Base-by-base conservation (phyloP, 805 yeast genomes). In the Monosporozyma unispora region DNA sequence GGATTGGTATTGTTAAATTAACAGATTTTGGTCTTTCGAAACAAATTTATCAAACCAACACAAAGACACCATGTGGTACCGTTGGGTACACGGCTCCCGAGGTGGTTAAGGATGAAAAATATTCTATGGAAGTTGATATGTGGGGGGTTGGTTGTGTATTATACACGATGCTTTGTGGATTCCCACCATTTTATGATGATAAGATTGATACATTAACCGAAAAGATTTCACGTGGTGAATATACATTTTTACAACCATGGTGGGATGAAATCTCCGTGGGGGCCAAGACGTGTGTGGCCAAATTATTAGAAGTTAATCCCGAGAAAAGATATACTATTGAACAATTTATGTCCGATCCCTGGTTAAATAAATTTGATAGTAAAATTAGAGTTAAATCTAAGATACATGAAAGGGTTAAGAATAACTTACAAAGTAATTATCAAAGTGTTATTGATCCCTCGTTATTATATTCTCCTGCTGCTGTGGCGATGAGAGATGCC, bases 41-140 rank as follows among this genome's bases (percentile, higher is more conserved):
- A 67, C 87, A 89, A 62, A 81, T 91, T 29, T 84, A 89, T 82
- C 87, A 84, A 60, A 78, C 82, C 45, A 86, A 86, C 58, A 87
- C 97, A 21, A 87, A 88, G 75, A 93, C 99, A 0, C 99, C 99
- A 0, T 93, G 99, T 70, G 99, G 99, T 47, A 93, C 99, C 0
- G 96, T 93, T 16, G 98, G 98, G 3, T 93, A 93, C 62, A 91
- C 98, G 2, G 99, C 99, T 0, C 99, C 99, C 0, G 99, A 93
- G 67, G 91, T 93, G 57, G 98, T 93, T 39, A 82, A 84, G 55
- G 98, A 93, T 66, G 95, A 90, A 70, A 76, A 82, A 44, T 93
- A 93, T 63, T 86, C 96, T 1, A 88, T 87, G 70, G 84, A 89
- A 54, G 99, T 93, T 35, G 99, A 93, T 65, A 87, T 93, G 93